Conservation (phyloP, 192 early-diverging fungal genomes). For the Coemansia biformis region DNA sequence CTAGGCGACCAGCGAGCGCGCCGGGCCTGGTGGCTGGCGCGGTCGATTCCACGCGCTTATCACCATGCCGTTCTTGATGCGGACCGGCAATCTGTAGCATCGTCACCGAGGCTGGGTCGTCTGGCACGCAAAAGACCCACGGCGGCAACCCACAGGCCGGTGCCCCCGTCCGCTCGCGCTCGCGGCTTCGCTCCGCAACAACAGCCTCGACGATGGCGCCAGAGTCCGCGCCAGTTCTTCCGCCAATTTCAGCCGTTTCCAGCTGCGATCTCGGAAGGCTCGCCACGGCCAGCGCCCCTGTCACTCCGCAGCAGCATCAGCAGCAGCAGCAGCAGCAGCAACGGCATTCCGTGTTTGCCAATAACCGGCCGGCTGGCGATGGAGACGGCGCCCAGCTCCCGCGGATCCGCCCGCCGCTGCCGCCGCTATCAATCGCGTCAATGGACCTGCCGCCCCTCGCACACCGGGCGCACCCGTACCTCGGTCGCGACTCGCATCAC, state of each 20-base stretch:
- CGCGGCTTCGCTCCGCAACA: slow-evolving; percentile 6
- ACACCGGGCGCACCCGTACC: slow-evolving; percentile 37
- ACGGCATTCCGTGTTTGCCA: too few species aligned
- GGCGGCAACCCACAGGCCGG: slow-evolving; percentile 2
- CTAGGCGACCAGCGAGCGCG: too few species aligned
- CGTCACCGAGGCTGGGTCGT: slow-evolving; percentile 29
- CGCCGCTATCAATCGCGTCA: slow-evolving; percentile 1
- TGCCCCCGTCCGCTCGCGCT: slow-evolving; percentile 1
- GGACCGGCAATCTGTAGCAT: slow-evolving; percentile 32
- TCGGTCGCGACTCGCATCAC: slow-evolving; percentile 5
- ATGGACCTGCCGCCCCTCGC: slow-evolving; percentile 31
- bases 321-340: too few species aligned
- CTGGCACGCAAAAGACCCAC: slow-evolving; percentile 2
- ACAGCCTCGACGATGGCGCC: not conserved
- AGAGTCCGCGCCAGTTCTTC: slow-evolving; percentile 10
- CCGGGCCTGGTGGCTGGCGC: too few species aligned
- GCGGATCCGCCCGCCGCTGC: slow-evolving; percentile 15
- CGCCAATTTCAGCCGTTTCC: slow-evolving; percentile 26
- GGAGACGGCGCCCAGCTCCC: slow-evolving; percentile 22
- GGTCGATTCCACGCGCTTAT: too few species aligned
- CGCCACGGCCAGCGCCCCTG: too few species aligned
- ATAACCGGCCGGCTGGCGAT: too few species aligned
- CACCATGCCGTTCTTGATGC: too few species aligned
- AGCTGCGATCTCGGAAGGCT: too few species aligned
- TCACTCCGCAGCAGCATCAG: too few species aligned